Conservation (phyloP, 2,329 filamentous ascomycete genomes). For the Cordyceps javanica region DNA sequence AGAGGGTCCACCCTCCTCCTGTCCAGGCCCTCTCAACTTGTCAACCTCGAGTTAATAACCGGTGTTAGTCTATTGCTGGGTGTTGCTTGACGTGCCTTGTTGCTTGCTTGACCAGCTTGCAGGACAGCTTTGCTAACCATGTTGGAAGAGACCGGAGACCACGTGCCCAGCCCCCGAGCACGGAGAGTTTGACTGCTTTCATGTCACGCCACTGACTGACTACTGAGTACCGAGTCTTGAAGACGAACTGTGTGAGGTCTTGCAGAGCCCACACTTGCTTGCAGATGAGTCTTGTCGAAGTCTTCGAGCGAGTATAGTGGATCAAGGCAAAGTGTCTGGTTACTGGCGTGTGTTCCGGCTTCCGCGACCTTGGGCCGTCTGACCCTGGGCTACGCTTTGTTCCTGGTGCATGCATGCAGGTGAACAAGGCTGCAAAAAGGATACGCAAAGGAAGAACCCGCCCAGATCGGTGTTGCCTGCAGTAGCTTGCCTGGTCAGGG, state of each 20-base stretch:
- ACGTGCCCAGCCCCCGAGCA: no score
- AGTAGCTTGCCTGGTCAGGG: constrained; percentile 7
- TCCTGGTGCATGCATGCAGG: background rate
- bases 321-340: background rate
- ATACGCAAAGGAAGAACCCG: background rate
- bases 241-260: background rate
- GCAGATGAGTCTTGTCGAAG: background rate
- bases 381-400: background rate
- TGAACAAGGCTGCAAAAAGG: background rate
- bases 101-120: background rate
- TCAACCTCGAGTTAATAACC: background rate
- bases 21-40: background rate
- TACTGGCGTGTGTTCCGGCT: constrained; percentile 4
- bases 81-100: background rate
- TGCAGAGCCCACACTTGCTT: background rate
- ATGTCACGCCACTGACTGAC: no score
- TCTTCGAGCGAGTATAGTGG: background rate
- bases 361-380: background rate
- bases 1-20: constrained; percentile 3
- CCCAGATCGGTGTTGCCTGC: constrained; percentile 8
- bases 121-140: background rate
- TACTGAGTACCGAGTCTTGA: no score
- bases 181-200: no score
- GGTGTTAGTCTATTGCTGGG: background rate
- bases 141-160: no score